Evolutionary conservation across 106 monocot species (phyloP).

Genomic region (Narthecium ossifragum): DNA sequence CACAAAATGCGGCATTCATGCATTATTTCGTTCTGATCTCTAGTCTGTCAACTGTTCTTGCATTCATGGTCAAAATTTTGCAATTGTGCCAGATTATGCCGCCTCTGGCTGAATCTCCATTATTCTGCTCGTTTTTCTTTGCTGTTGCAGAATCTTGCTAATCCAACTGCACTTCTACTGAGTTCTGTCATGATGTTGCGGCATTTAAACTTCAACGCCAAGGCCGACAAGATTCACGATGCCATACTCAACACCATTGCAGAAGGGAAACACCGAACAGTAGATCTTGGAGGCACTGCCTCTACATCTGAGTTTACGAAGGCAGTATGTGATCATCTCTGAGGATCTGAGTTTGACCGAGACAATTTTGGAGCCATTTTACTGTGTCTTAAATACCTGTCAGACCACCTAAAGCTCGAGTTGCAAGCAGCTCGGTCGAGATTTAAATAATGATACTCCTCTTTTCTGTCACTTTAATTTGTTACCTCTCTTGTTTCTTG

Average conservation of each 20-base stretch:
- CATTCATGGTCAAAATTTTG: background rate
- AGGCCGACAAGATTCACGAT: slow-evolving; percentile 68
- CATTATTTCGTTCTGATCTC: background rate
- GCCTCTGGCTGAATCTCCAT: background rate
- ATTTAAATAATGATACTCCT: too few relatives aligned
- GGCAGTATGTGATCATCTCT: slow-evolving; percentile 31
- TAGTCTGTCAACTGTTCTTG: too few relatives aligned
- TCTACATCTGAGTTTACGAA: slow-evolving; percentile 57
- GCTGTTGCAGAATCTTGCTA: slow-evolving; percentile 73
- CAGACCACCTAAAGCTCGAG: too few relatives aligned
- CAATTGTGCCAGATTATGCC: background rate
- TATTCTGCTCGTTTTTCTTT: background rate
- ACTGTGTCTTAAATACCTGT: too few relatives aligned
- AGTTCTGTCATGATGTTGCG: slow-evolving; percentile 82
- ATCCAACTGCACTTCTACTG: slow-evolving; percentile 76
- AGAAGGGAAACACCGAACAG: slow-evolving; percentile 73
- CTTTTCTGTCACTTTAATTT: too few relatives aligned
- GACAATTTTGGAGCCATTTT: too few relatives aligned
- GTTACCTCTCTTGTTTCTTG: too few relatives aligned
- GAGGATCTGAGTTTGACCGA: too few relatives aligned
- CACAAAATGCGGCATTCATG: background rate
- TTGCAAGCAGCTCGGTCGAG: too few relatives aligned
- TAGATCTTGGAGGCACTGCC: slow-evolving; percentile 61
- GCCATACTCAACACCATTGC: slow-evolving; percentile 73
- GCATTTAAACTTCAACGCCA: slow-evolving; percentile 60